Conservation (phyloP, 768 basidiomycete species). For the Termitomyces sp. region DNA sequence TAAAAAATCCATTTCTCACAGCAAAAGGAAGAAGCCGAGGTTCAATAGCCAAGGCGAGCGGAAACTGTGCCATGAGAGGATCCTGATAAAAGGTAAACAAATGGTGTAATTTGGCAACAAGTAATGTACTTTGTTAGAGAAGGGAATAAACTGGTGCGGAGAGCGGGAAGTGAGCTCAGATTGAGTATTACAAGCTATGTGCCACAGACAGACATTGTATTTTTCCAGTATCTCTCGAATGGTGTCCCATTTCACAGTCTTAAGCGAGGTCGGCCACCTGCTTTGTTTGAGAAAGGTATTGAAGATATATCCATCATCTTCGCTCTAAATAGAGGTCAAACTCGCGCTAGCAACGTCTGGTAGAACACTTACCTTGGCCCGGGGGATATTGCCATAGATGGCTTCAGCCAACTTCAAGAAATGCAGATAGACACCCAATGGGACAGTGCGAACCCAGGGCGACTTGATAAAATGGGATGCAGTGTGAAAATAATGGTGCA, state of each 20-base stretch:
- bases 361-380: conserved; percentile 39
- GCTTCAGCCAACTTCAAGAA: conserved; percentile 56
- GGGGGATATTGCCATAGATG: conserved; percentile 61
- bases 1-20: conserved; percentile 65
- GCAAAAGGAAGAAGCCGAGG: conserved; percentile 70
- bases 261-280: conserved; percentile 53
- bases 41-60: conserved; percentile 72
- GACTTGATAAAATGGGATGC: conserved; percentile 72
- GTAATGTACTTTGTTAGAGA: conserved; percentile 55
- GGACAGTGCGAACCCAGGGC: conserved; percentile 64
- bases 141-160: conserved; percentile 64
- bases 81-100: conserved; percentile 39
- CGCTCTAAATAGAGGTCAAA: conserved; percentile 34
- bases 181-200: conserved; percentile 10
- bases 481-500: conserved; percentile 75
- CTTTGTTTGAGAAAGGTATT: conserved; percentile 64
- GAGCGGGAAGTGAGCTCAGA: conserved; percentile 11
- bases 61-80: conserved; percentile 73
- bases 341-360: not conserved
- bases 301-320: conserved; percentile 71
- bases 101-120: conserved; percentile 6
- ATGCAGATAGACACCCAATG: conserved; percentile 55
- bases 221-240: conserved; percentile 63
- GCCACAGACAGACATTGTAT: conserved; percentile 48
- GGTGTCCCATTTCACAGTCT: conserved; percentile 56